Conservation (phyloP, 495 filamentous ascomycete genomes). For the Aspergillus heteromorphus region DNA sequence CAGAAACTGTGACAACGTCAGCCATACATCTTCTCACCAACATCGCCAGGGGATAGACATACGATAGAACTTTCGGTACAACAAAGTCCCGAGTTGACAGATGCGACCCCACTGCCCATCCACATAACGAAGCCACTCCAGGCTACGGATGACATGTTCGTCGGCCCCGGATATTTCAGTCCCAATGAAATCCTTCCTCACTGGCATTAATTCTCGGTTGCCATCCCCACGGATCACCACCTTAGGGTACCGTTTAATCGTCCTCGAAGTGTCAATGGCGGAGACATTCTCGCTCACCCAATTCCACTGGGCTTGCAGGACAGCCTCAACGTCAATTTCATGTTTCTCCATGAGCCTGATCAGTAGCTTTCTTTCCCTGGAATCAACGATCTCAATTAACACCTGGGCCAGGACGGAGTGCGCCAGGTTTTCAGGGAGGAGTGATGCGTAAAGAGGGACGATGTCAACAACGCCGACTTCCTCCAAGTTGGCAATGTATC, state of each 20-base stretch:
- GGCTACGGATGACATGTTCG: constrained; percentile 64
- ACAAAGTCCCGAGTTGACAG: constrained; percentile 56
- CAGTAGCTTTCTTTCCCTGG: constrained; percentile 42
- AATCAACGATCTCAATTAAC: constrained; percentile 58
- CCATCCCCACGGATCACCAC: constrained; percentile 31
- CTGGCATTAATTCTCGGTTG: constrained; percentile 24
- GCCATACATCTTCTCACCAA: background rate
- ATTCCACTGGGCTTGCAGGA: constrained; percentile 50
- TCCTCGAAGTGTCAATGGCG: constrained; percentile 28
- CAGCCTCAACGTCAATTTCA: constrained; percentile 45
- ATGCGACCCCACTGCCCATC: constrained; percentile 67
- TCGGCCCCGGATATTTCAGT: constrained; percentile 56
- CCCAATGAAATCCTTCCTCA: constrained; percentile 63
- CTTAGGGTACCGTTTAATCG: constrained; percentile 27
- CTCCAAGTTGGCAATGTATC: constrained; percentile 75
- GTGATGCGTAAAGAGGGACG: constrained; percentile 81
- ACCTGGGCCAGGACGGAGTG: constrained; percentile 44
- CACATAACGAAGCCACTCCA: constrained; percentile 79
- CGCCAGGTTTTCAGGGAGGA: constrained; percentile 50
- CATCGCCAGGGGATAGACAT: constrained; percentile 9
- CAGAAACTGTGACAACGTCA: constrained; percentile 19
- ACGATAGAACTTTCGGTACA: constrained; percentile 58
- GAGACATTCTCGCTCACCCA: constrained; percentile 38
- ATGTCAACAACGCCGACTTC: constrained; percentile 63
- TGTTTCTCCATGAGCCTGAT: constrained; percentile 50